Percentiles rank a stretch among this genome's conserved stretches.
Conservation (phyloP, 169 alveolate species). For the Cryptosporidium xiaoi region DNA sequence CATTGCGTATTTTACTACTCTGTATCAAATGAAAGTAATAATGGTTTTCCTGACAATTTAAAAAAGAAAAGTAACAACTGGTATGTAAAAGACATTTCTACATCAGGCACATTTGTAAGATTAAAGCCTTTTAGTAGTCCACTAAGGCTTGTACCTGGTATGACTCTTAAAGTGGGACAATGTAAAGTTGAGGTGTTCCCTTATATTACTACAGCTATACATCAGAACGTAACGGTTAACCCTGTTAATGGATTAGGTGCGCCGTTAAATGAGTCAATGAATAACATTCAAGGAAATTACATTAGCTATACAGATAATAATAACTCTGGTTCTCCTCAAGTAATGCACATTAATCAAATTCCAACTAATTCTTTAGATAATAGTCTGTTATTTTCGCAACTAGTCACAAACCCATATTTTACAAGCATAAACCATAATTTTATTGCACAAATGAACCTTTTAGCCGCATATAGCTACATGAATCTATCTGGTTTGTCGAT, state of each 20-base stretch:
- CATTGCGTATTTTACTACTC: constrained; percentile 85
- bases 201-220: constrained; percentile 6
- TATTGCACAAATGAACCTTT: constrained; percentile 60
- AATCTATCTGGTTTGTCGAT: constrained; percentile 18
- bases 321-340: constrained; percentile 1
- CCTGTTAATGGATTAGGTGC: neutral
- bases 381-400: neutral
- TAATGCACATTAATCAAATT: constrained; percentile 7
- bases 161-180: constrained; percentile 89
- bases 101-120: constrained; percentile 89
- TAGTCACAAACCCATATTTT: constrained; percentile 16
- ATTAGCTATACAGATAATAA: neutral
- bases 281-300: neutral
- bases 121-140: constrained; percentile 87
- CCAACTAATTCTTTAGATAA: neutral
- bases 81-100: constrained; percentile 87
- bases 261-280: neutral
- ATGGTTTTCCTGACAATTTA: neutral
- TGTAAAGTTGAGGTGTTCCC: constrained; percentile 85
- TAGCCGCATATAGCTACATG: constrained; percentile 36
- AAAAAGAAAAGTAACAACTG: constrained; percentile 77
- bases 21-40: neutral
- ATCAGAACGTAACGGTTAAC: neutral
- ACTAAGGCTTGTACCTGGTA: constrained; percentile 83
- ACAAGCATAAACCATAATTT: constrained; percentile 17